phyloP scores from a whole-genome alignment of 441 rosid species.

The California macrophylla region DNA sequence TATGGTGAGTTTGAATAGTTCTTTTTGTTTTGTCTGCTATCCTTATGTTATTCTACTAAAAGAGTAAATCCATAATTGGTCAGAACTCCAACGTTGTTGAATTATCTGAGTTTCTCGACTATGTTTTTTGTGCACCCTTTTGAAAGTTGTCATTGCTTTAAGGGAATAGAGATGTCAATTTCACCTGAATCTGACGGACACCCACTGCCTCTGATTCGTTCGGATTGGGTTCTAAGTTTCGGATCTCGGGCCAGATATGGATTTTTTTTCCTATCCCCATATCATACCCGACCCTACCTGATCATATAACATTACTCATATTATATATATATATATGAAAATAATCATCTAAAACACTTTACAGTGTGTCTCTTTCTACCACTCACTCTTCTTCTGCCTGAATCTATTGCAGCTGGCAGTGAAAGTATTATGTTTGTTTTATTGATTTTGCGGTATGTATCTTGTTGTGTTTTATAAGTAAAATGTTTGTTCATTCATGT shows the following conservation, averaged over 20 bases:
- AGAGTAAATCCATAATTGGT: not conserved
- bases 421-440: too few relatives aligned
- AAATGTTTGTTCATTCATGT: too few relatives aligned
- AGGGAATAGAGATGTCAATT: too few relatives aligned
- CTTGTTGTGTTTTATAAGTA: too few relatives aligned
- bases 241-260: too few relatives aligned
- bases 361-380: not conserved
- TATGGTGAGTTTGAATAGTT: constrained; percentile 52
- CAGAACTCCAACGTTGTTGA: not conserved
- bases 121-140: not conserved
- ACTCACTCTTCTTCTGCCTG: too few relatives aligned
- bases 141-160: not conserved
- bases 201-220: too few relatives aligned
- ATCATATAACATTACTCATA: not conserved
- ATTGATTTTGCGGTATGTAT: too few relatives aligned
- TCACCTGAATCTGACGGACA: too few relatives aligned
- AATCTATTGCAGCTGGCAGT: too few relatives aligned
- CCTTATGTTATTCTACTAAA: not conserved
- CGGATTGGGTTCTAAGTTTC: too few relatives aligned
- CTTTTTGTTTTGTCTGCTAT: constrained; percentile 3
- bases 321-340: not conserved
- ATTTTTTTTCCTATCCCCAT: not conserved
- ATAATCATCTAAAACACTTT: not conserved
- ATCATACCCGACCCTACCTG: not conserved
- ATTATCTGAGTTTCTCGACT: not conserved